Evolutionary conservation across 2,329 filamentous ascomycete species (phyloP).

Genomic region (Botrytis porri): DNA sequence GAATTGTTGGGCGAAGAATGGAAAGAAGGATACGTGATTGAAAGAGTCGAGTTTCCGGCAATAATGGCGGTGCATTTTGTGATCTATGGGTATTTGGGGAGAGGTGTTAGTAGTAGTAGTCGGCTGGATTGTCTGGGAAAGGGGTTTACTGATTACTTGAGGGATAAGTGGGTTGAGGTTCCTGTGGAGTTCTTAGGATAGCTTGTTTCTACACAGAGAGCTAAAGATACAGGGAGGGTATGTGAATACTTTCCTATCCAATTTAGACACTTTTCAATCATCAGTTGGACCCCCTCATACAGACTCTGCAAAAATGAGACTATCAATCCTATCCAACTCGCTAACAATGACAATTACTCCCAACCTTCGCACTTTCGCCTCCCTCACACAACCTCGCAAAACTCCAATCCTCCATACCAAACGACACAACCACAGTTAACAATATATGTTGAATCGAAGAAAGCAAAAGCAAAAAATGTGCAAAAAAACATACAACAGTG

Average conservation of each 20-base stretch:
- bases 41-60: background rate
- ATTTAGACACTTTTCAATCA: background rate
- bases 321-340: background rate
- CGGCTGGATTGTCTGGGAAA: background rate
- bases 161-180: background rate
- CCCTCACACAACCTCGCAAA: background rate
- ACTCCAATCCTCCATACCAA: too few species aligned
- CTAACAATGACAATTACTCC: background rate
- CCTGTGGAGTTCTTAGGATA: background rate
- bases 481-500: too few species aligned
- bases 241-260: background rate
- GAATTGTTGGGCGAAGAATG: background rate
- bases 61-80: background rate
- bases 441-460: too few species aligned
- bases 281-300: too few species aligned
- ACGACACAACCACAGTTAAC: too few species aligned
- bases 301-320: too few species aligned
- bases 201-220: background rate
- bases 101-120: background rate
- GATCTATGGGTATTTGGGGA: background rate
- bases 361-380: fast-evolving
- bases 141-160: background rate
- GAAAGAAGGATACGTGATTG: background rate
- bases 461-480: background rate
- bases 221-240: background rate